These are phyloP conservation scores for Colletotrichum sansevieriae DNA, from an alignment of 2,329 filamentous ascomycete genomes.

Conservation along the genomic window DNA sequence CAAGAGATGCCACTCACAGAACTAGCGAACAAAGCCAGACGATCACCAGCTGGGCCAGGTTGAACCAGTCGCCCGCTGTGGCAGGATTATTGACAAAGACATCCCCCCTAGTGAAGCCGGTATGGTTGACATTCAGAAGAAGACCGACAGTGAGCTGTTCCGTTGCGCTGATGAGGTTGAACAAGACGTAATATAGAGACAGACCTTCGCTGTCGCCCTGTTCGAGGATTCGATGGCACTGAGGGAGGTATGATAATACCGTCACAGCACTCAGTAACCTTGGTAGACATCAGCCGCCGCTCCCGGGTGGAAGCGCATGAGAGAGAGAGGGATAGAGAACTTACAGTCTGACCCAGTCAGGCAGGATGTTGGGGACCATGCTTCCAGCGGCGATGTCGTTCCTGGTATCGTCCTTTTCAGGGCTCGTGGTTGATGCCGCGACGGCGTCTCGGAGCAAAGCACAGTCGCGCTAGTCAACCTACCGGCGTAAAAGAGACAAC, in stretches of 20 bases:
- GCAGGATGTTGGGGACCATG: constrained; percentile 24
- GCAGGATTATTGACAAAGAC: constrained; percentile 30
- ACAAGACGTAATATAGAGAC: constrained; percentile 19
- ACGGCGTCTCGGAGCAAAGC: too few species aligned
- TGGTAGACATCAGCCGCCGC: not conserved
- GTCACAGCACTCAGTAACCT: constrained; percentile 17
- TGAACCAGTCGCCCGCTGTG: constrained; percentile 30
- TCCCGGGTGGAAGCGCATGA: not conserved
- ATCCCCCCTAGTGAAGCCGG: not conserved
- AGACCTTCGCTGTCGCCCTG: constrained; percentile 24
- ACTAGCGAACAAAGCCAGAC: constrained; percentile 15
- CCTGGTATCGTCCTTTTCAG: too few species aligned
- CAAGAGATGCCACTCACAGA: not conserved
- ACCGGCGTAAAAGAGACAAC: too few species aligned
- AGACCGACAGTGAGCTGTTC: constrained; percentile 22
- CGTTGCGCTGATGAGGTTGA: constrained; percentile 19
- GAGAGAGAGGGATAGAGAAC: not conserved
- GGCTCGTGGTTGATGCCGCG: too few species aligned
- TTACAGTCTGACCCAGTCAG: constrained; percentile 20
- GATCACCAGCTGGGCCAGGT: constrained; percentile 18
- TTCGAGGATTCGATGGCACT: constrained; percentile 23
- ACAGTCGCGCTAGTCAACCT: too few species aligned
- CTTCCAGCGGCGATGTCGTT: not conserved
- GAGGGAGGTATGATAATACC: constrained; percentile 15
- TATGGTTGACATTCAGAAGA: constrained; percentile 21